Evolutionary conservation across 1,284 basidiomycete species (phyloP).

Genomic region (Cryptococcus hybrid): DNA sequence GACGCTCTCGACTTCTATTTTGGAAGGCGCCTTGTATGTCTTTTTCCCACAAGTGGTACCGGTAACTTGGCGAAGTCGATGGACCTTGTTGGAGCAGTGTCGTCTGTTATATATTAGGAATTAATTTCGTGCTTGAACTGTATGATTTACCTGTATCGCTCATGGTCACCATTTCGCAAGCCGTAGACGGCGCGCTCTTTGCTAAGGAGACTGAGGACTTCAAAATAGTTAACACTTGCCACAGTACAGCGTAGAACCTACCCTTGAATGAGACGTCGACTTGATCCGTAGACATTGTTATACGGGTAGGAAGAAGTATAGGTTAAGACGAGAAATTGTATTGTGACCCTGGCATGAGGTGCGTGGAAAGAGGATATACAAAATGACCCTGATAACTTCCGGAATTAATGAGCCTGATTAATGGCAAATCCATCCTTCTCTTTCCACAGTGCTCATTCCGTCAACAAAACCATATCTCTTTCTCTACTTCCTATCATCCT

Average conservation of each 20-base stretch:
- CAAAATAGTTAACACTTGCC: background rate
- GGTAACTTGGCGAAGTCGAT: slow-evolving; percentile 77
- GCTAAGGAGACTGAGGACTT: slow-evolving; percentile 77
- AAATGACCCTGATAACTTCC: no score
- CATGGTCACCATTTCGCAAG: slow-evolving; percentile 81
- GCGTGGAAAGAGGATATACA: no score
- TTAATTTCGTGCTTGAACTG: background rate
- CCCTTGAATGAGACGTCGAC: slow-evolving; percentile 40
- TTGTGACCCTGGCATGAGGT: no score
- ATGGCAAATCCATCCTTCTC: no score
- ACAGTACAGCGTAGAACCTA: slow-evolving; percentile 10
- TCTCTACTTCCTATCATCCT: no score
- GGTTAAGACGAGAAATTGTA: no score
- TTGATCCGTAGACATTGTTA: background rate
- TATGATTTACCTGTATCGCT: slow-evolving; percentile 66
- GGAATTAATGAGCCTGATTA: no score
- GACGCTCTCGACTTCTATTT: slow-evolving; percentile 62
- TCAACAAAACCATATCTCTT: no score
- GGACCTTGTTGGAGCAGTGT: slow-evolving; percentile 86
- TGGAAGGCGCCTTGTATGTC: slow-evolving; percentile 78
- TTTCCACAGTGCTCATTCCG: no score
- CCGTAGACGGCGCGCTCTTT: slow-evolving; percentile 90
- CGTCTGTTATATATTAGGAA: slow-evolving; percentile 56
- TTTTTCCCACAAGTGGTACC: slow-evolving; percentile 88
- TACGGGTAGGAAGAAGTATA: no score